phyloP scores from a whole-genome alignment of 495 filamentous ascomycete species.

The Penicillium alfredii region DNA sequence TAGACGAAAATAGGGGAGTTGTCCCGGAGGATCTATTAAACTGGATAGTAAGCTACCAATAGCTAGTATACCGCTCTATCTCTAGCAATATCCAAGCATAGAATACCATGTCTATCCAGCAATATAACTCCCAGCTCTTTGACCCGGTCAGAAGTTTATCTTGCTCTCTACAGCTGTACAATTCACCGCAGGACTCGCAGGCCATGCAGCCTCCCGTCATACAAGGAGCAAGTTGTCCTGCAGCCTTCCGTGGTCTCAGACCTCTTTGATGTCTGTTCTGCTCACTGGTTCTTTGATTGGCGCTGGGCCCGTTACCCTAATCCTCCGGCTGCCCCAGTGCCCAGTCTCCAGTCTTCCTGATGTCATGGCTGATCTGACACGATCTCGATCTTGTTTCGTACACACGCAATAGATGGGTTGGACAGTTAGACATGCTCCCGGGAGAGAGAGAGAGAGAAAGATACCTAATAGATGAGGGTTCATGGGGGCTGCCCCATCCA shows the following conservation, averaged over 20 bases:
- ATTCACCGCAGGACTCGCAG: too few relatives aligned
- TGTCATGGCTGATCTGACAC: slow-evolving; percentile 15
- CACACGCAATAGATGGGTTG: background rate
- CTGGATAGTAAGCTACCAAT: too few relatives aligned
- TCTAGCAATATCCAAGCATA: too few relatives aligned
- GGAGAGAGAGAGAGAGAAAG: too few relatives aligned
- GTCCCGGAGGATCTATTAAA: too few relatives aligned
- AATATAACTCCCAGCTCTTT: slow-evolving; percentile 1
- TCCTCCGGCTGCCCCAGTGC: slow-evolving; percentile 24
- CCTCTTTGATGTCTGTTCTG: slow-evolving; percentile 29
- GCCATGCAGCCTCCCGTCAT: slow-evolving; percentile 27
- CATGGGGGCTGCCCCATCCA: too few relatives aligned
- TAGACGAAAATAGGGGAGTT: too few relatives aligned
- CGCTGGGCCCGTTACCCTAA: slow-evolving; percentile 16
- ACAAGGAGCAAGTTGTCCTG: slow-evolving; percentile 29
- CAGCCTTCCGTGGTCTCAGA: slow-evolving; percentile 36
- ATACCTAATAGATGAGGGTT: too few relatives aligned
- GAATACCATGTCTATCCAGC: too few relatives aligned
- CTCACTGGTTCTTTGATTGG: slow-evolving; percentile 9
- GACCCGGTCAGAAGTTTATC: slow-evolving; percentile 21
- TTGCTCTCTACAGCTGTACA: slow-evolving; percentile 5
- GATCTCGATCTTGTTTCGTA: slow-evolving; percentile 2
- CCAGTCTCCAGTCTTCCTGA: slow-evolving; percentile 9
- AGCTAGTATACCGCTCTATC: too few relatives aligned
- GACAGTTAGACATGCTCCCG: slow-evolving; percentile 1